phyloP scores from a whole-genome alignment of 257 asterid genomes.

The Hygrophila difformis region DNA sequence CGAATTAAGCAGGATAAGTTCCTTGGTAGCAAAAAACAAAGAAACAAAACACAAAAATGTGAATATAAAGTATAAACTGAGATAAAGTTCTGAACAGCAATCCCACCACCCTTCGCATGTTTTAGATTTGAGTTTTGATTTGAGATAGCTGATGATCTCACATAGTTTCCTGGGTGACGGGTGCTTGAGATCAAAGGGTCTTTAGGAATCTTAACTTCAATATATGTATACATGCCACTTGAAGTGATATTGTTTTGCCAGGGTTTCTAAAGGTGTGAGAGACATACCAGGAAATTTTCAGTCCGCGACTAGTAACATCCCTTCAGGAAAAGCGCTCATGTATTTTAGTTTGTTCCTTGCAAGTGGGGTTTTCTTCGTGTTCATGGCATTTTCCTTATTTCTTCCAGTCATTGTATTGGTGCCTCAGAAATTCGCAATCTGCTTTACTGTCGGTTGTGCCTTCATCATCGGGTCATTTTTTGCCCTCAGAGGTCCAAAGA shows the following conservation, averaged over 20 bases:
- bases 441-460: slow-evolving; percentile 80
- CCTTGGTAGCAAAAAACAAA: too few species aligned
- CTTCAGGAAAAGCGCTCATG: slow-evolving; percentile 87
- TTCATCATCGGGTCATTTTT: slow-evolving; percentile 85
- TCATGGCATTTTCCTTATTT: slow-evolving; percentile 76
- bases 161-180: too few species aligned
- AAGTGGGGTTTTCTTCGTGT: slow-evolving; percentile 77
- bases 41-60: too few species aligned
- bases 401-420: slow-evolving; percentile 86
- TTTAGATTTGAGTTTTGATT: too few species aligned
- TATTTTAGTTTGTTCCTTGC: slow-evolving; percentile 80
- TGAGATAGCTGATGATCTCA: too few species aligned
- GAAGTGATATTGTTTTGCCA: slow-evolving; percentile 17
- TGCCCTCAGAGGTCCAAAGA: slow-evolving; percentile 81
- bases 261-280: slow-evolving; percentile 88
- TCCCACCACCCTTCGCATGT: too few species aligned
- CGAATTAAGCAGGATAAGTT: too few species aligned
- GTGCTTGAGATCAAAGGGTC: too few species aligned
- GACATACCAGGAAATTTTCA: slow-evolving; percentile 85
- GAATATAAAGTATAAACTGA: too few species aligned
- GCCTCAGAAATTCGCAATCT: slow-evolving; percentile 89
- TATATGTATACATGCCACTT: neutral
- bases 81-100: too few species aligned
- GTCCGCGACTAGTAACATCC: slow-evolving; percentile 88
- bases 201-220: too few species aligned